phyloP scores from a whole-genome alignment of 352 stramenopile genomes.

The Globisporangium orthogonon region DNA sequence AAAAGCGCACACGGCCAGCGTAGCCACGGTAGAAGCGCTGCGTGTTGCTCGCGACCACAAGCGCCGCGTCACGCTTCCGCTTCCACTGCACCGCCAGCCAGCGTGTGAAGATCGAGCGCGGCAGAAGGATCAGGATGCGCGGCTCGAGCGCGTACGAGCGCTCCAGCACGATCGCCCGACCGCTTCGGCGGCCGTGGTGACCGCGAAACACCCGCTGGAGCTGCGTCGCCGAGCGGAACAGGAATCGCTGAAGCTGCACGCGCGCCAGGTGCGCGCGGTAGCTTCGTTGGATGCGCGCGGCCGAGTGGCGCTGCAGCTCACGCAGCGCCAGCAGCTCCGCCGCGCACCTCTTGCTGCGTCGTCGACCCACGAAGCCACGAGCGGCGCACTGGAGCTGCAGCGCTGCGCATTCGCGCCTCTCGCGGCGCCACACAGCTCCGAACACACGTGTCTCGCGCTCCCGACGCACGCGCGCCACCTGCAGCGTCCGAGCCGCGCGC shows the following conservation, averaged over 20 bases:
- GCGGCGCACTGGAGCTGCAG: conserved; percentile 33
- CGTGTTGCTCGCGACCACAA: conserved; percentile 24
- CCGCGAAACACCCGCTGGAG: conserved; percentile 56
- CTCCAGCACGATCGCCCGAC: conserved; percentile 27
- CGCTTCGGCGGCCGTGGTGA: conserved; percentile 27
- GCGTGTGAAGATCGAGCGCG: conserved; percentile 47
- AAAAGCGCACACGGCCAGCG: conserved; percentile 31
- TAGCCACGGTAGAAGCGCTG: conserved; percentile 48
- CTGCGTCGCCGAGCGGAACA: conserved; percentile 30
- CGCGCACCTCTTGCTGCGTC: conserved; percentile 11
- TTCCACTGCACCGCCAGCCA: conserved; percentile 54
- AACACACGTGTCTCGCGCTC: conserved; percentile 15
- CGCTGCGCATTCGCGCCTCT: conserved; percentile 12
- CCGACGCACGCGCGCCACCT: conserved; percentile 2
- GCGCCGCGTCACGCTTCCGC: conserved; percentile 39
- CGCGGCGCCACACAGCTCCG: conserved; percentile 9
- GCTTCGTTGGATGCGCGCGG: conserved; percentile 36
- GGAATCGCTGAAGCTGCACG: conserved; percentile 27
- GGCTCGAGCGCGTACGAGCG: conserved; percentile 33
- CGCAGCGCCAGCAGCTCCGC: conserved; percentile 17
- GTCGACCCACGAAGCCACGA: conserved; percentile 38
- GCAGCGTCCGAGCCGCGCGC: conserved; percentile 12
- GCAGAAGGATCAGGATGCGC: conserved; percentile 40
- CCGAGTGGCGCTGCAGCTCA: conserved; percentile 19
- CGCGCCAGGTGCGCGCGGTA: conserved; percentile 48